Evolutionary conservation across 2,329 filamentous ascomycete species (phyloP), one percentile per base, ranked within the genome.

Genomic region (Monosporascus sp.): DNA sequence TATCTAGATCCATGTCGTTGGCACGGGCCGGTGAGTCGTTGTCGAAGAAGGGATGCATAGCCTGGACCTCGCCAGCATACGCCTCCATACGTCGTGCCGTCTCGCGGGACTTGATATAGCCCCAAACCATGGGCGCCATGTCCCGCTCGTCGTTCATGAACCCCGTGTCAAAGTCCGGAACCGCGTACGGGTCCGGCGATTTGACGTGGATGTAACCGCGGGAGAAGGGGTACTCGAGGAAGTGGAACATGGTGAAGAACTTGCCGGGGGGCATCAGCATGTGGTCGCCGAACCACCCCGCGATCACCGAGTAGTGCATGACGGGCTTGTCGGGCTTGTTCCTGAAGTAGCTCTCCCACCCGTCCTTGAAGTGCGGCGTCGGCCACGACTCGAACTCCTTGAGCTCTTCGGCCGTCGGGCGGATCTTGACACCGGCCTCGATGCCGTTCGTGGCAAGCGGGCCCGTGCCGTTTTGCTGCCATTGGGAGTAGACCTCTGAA

Each of bases 101-200:
- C 77, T 90, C 88, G 53, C 88, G 85, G 2, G 85, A 89, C 73
- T 90, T 90, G 75, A 90, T 88, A 71, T 91, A 91, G 4, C 85
- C 85, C 88, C 88, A 91, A 6, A 92, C 87, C 84, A 89, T 90
- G 8, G 88, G 87, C 1, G 84, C 87, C 88, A 92, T 91, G 64
- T 92, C 89, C 24, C 88, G 79, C 71, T 89, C 86, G 70, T 92
- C 88, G 63, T 89, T 92, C 88, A 92, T 90, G 75, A 91, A 92
- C 22, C 88, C 87, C 1, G 86, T 81, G 66, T 92, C 88, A 62
- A 92, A 91, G 72, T 91, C 88, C 0, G 88, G 88, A 15, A 76
- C 74, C 46, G 85, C 88, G 64, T 92, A 92, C 17, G 87, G 85
- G 61, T 46, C 43, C 4, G 20, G 5, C 20, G 43, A 46, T 15